Conservation (phyloP, 1,139 yeast species). For the Eremothecium cymbalariae region DNA sequence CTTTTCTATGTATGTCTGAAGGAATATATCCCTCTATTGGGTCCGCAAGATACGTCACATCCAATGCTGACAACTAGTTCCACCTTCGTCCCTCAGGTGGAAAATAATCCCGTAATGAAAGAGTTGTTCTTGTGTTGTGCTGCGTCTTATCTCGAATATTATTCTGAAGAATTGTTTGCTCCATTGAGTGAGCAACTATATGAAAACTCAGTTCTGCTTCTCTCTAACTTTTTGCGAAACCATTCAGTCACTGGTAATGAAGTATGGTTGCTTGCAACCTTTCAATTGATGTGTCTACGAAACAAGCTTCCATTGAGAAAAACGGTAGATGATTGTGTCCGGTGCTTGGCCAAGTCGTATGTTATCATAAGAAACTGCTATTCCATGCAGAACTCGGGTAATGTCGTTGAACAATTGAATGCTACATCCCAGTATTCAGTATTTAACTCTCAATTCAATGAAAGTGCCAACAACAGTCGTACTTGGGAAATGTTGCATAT, state of each 20-base stretch:
- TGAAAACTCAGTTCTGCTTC: slow-evolving; percentile 21
- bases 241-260: slow-evolving; percentile 16
- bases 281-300: slow-evolving; percentile 33
- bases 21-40: slow-evolving; percentile 35
- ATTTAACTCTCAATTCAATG: no score
- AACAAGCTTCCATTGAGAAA: slow-evolving; percentile 32
- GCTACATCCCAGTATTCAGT: no score
- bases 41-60: slow-evolving; percentile 37
- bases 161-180: slow-evolving; percentile 17
- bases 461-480: no score
- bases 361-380: slow-evolving; percentile 23
- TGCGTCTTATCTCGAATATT: slow-evolving; percentile 32
- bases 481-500: no score
- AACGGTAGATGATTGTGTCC: slow-evolving; percentile 28
- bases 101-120: slow-evolving; percentile 28
- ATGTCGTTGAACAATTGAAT: no score
- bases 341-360: slow-evolving; percentile 29
- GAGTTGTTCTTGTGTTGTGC: slow-evolving; percentile 37
- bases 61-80: slow-evolving; percentile 37
- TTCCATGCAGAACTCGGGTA: slow-evolving; percentile 5
- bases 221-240: slow-evolving; percentile 14
- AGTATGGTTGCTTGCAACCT: slow-evolving; percentile 35
- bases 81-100: slow-evolving; percentile 31
- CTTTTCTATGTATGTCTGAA: slow-evolving; percentile 33
- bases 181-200: slow-evolving; percentile 26